These are phyloP conservation scores for Venustampulla echinocandica DNA, from an alignment of 495 filamentous ascomycete species.

Conservation along the genomic window DNA sequence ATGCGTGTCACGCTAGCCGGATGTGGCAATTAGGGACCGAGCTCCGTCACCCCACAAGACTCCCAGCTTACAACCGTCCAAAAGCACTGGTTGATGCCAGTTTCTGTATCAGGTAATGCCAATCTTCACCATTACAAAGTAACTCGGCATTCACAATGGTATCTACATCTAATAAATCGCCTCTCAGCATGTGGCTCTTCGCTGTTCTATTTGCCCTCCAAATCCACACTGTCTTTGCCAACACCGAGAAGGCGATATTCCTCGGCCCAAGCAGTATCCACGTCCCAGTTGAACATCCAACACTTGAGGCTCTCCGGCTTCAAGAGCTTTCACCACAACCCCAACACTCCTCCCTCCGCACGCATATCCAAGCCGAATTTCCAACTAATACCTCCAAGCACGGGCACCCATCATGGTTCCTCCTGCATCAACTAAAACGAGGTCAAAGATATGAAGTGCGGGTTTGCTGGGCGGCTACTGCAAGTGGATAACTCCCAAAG, in stretches of 20 bases:
- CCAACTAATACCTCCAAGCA: conserved; percentile 42
- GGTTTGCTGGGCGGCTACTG: conserved; percentile 89
- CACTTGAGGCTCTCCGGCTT: conserved; percentile 57
- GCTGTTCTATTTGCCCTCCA: conserved; percentile 6
- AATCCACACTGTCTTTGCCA: conserved; percentile 38
- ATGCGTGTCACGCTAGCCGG: conserved; percentile 4
- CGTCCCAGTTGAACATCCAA: conserved; percentile 46
- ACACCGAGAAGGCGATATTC: conserved; percentile 91
- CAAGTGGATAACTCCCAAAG: no score
- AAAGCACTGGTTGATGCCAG: no score
- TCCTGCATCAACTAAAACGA: conserved; percentile 64
- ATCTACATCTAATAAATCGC: no score
- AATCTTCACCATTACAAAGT: no score
- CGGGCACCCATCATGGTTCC: conserved; percentile 69
- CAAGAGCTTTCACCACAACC: conserved; percentile 50
- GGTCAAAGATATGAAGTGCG: conserved; percentile 83
- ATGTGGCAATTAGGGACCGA: conserved; percentile 4
- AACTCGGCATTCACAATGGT: no score
- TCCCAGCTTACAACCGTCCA: no score
- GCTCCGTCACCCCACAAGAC: no score
- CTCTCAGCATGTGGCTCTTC: background rate
- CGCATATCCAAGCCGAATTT: conserved; percentile 55
- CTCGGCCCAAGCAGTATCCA: conserved; percentile 50
- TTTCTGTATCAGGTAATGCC: no score
- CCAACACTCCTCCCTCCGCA: conserved; percentile 43